These are phyloP conservation scores for Lactarius quietus DNA, from an alignment of 768 basidiomycete genomes.

Conservation along the genomic window DNA sequence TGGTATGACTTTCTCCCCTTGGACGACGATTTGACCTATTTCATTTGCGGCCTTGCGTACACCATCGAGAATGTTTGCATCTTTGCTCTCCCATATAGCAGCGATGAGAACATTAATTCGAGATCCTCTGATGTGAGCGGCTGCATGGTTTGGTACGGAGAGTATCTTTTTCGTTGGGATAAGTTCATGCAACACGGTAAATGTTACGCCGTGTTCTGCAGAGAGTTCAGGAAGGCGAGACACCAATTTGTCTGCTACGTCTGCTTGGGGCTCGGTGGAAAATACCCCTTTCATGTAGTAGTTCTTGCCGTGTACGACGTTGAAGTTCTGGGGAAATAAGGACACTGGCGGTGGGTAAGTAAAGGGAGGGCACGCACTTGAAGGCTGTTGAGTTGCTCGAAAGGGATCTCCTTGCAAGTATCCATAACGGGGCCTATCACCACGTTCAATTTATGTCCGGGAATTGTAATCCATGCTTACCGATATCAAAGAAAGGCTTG, in stretches of 20 bases:
- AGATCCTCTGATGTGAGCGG: conserved; percentile 17
- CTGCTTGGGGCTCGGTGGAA: conserved; percentile 3
- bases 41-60: conserved; percentile 10
- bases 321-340: conserved; percentile 18
- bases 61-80: conserved; percentile 9
- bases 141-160: conserved; percentile 21
- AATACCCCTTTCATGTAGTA: conserved; percentile 23
- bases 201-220: neutral
- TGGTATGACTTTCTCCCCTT: conserved; percentile 16
- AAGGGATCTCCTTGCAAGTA: conserved; percentile 27
- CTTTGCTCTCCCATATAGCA: conserved; percentile 3
- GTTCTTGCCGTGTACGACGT: conserved; percentile 8
- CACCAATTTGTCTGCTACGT: conserved; percentile 1
- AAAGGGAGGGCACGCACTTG: conserved; percentile 13
- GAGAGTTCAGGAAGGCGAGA: conserved; percentile 4
- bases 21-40: conserved; percentile 7
- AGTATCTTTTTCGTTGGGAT: conserved; percentile 17
- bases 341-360: too few species aligned
- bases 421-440: conserved; percentile 26
- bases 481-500: conserved; percentile 29
- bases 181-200: conserved; percentile 17
- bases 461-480: conserved; percentile 15
- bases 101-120: neutral
- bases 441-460: neutral
- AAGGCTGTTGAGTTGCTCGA: conserved; percentile 20